Percentiles rank a stretch among this genome's conserved stretches.
phyloP scores from a whole-genome alignment of 208 protist species.

The Wallacemonas sp. region DNA sequence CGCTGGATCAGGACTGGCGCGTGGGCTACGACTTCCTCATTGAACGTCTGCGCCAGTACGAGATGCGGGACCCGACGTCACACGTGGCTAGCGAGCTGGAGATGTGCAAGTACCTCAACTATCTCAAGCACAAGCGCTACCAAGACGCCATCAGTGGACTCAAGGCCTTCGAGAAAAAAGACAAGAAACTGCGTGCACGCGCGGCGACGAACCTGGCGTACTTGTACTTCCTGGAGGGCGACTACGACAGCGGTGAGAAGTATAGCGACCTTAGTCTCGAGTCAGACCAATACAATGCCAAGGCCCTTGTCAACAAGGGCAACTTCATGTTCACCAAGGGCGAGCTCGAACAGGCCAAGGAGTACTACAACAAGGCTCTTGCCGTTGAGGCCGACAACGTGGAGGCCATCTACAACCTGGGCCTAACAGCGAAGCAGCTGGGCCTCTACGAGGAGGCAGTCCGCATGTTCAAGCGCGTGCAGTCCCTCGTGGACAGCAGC shows the following conservation, averaged over 20 bases:
- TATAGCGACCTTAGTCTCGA: slow-evolving; percentile 95
- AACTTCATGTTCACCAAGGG: slow-evolving; percentile 93
- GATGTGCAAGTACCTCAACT: slow-evolving; percentile 95
- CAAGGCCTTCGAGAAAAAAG: slow-evolving; percentile 96
- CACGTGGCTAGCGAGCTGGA: slow-evolving; percentile 94
- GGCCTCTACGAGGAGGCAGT: slow-evolving; percentile 93
- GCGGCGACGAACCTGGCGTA: slow-evolving; percentile 97
- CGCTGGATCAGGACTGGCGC: slow-evolving; percentile 92
- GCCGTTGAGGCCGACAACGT: slow-evolving; percentile 95
- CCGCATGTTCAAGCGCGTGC: slow-evolving; percentile 94
- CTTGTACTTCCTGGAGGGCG: slow-evolving; percentile 98
- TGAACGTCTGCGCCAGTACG: slow-evolving; percentile 88
- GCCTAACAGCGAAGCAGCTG: slow-evolving; percentile 90
- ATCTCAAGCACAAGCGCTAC: slow-evolving; percentile 94
- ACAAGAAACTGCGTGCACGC: slow-evolving; percentile 84
- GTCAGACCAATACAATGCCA: slow-evolving; percentile 96
- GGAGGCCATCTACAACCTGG: slow-evolving; percentile 98
- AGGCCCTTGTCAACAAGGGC: slow-evolving; percentile 97
- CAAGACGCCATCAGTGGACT: slow-evolving; percentile 93
- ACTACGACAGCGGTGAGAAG: slow-evolving; percentile 94
- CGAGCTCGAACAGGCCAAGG: slow-evolving; percentile 90
- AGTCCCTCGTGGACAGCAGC: slow-evolving; percentile 90
- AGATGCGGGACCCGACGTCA: slow-evolving; percentile 86
- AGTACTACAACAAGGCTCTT: slow-evolving; percentile 95
- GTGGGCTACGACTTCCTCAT: slow-evolving; percentile 95